These are phyloP conservation scores for Candolleomyces efflorescens DNA, from an alignment of 768 basidiomycete species.

Conservation along the genomic window DNA sequence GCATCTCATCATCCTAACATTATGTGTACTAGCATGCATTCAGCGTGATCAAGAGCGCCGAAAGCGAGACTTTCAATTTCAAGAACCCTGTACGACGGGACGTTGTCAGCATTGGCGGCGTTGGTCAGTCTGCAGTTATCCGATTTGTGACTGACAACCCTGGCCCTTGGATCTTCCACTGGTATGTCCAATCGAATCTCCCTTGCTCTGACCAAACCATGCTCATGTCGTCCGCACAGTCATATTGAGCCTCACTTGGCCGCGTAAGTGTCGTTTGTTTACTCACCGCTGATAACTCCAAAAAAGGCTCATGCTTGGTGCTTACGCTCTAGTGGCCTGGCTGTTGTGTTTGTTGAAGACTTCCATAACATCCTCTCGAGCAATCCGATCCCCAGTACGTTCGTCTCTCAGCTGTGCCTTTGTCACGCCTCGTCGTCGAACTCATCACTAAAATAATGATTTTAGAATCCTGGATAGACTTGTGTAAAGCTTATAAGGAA, in stretches of 20 bases:
- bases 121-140: slow-evolving; percentile 39
- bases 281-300: not conserved
- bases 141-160: slow-evolving; percentile 67
- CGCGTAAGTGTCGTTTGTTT: not conserved
- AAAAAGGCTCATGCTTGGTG: not conserved
- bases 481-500: not conserved
- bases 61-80: slow-evolving; percentile 34
- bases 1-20: not conserved
- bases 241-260: slow-evolving; percentile 8
- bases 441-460: no score
- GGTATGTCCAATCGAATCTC: slow-evolving; percentile 26
- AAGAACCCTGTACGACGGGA: slow-evolving; percentile 55
- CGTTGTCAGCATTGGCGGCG: slow-evolving; percentile 39
- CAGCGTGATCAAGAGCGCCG: slow-evolving; percentile 38
- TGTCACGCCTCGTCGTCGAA: no score
- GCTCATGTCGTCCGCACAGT: no score
- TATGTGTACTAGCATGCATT: slow-evolving; percentile 24
- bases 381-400: slow-evolving; percentile 8
- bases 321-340: slow-evolving; percentile 22
- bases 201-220: not conserved
- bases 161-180: slow-evolving; percentile 55
- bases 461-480: not conserved
- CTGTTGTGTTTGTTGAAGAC: slow-evolving; percentile 31
- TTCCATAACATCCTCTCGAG: slow-evolving; percentile 10
- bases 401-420: not conserved